Evolutionary conservation across 2,329 filamentous ascomycete species (phyloP).

Genomic region (Escovopsis weberi): DNA sequence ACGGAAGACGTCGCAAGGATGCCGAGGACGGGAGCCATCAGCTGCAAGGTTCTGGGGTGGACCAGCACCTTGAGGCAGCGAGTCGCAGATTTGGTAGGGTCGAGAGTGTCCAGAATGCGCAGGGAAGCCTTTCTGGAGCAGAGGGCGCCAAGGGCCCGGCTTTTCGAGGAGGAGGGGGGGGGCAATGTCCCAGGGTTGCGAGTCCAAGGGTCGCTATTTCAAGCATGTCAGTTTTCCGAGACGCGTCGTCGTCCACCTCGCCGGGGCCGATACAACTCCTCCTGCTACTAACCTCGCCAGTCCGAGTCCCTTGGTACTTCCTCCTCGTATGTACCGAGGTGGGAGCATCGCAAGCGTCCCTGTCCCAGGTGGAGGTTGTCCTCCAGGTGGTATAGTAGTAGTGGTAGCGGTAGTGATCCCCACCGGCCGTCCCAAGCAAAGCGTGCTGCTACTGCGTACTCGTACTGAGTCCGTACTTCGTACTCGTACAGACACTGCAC

Average conservation of each 20-base stretch:
- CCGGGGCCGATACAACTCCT: background rate
- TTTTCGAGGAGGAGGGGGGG: background rate
- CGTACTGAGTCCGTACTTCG: too few relatives aligned
- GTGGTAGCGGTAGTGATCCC: background rate
- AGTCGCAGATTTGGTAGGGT: background rate
- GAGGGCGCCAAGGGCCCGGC: conserved; percentile 3
- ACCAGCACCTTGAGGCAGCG: conserved; percentile 2
- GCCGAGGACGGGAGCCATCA: conserved; percentile 1
- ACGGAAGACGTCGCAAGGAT: background rate
- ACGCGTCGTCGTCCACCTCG: background rate
- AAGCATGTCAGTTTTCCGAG: conserved; percentile 1
- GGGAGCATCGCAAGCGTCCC: too few relatives aligned
- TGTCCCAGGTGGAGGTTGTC: too few relatives aligned
- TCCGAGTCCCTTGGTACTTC: too few relatives aligned
- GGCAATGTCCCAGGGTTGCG: conserved; percentile 4
- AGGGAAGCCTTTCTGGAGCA: background rate
- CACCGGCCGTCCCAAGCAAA: too few relatives aligned
- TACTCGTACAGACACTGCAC: too few relatives aligned
- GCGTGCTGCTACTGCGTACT: too few relatives aligned
- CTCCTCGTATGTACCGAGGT: too few relatives aligned
- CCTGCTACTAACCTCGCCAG: too few relatives aligned
- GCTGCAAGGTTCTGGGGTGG: conserved; percentile 5
- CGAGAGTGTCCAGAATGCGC: too few relatives aligned
- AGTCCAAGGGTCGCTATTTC: background rate
- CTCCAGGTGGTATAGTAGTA: too few relatives aligned